phyloP scores from a whole-genome alignment of 2,329 filamentous ascomycete species.

The Epichloe aotearoae region DNA sequence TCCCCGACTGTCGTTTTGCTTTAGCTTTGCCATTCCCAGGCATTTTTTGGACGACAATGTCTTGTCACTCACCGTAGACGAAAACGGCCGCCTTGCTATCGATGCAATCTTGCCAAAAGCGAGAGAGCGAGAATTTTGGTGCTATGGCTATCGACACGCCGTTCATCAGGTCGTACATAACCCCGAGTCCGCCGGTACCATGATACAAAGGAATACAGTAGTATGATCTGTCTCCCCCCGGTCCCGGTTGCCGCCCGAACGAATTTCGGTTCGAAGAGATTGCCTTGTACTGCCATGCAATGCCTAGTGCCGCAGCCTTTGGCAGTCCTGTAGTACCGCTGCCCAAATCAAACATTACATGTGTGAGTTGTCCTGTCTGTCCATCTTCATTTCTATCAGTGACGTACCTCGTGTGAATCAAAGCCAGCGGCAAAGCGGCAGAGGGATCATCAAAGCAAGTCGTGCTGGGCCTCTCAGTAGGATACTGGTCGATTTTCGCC shows the following conservation, averaged over 20 bases:
- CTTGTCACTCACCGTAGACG: conserved; percentile 3
- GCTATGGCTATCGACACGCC: conserved; percentile 3
- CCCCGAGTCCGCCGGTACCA: conserved; percentile 3
- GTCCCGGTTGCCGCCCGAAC: conserved; percentile 1
- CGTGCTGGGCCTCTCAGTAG: neutral
- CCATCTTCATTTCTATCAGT: neutral
- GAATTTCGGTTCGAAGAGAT: neutral
- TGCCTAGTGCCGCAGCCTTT: neutral
- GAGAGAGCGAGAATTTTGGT: conserved; percentile 5
- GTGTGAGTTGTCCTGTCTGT: neutral
- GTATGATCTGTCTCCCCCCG: conserved; percentile 3
- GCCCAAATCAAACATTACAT: neutral
- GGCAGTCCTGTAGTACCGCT: conserved; percentile 6
- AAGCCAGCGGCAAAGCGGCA: neutral
- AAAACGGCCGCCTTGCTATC: conserved; percentile 5
- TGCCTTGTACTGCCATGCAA: neutral
- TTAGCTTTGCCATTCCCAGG: neutral
- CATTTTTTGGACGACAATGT: neutral
- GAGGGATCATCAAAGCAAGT: conserved; percentile 3
- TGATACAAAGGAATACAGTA: conserved; percentile 5
- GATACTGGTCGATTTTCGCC: neutral
- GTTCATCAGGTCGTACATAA: conserved; percentile 4
- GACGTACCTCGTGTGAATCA: conserved; percentile 5
- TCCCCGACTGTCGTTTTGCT: conserved; percentile 2
- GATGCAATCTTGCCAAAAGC: conserved; percentile 6